Base-by-base conservation (phyloP, 2,329 filamentous ascomycete genomes). In the Cytospora schulzeri region DNA sequence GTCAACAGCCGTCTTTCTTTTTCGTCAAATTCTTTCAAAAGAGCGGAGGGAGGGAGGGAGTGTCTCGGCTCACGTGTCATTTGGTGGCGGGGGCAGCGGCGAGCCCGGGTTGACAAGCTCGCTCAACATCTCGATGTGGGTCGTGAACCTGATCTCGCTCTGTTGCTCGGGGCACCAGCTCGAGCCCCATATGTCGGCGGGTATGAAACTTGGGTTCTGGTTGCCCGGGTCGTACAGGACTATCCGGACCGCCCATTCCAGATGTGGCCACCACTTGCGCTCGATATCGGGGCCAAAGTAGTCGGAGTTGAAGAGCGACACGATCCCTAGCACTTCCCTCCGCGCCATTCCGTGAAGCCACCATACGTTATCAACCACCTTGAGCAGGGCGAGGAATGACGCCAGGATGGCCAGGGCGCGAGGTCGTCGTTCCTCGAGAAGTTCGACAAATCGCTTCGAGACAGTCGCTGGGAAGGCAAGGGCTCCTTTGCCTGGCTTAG, bases 331-430 rank as follows among this genome's bases (percentile, higher is more conserved):
- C 19, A 91, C 85, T 69, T 91, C 86, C 62, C 86, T 83, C 19
- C 83, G 82, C 9, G 88, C 84, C 70, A 90, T 88, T 48, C 88
- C 87, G 24, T 86, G 81, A 31, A 91, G 77, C 89, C 89, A 92
- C 89, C 89, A 92, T 19, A 87, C 78, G 19, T 79, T 74, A 66
- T 88, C 84, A 67, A 89, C 78, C 38, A 82, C 81, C 71, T 88
- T 88, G 55, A 91, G 78, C 45, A 89, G 76, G 31, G 86, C 87
- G 70, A 89, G 89, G 73, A 89, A 90, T 72, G 85, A 87, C 8
- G 87, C 87, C 1, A 90, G 80, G 41, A 89, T 86, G 35, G 84
- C 82, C 31, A 90, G 78, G 1, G 87, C 86, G 15, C 87, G 84
- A 1, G 87, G 87, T 15, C 84, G 81, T 64, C 84, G 82, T 61